Evolutionary conservation across 2,329 filamentous ascomycete species (phyloP), one percentile per base, ranked within the genome.

Genomic region (Bisporella sp.): DNA sequence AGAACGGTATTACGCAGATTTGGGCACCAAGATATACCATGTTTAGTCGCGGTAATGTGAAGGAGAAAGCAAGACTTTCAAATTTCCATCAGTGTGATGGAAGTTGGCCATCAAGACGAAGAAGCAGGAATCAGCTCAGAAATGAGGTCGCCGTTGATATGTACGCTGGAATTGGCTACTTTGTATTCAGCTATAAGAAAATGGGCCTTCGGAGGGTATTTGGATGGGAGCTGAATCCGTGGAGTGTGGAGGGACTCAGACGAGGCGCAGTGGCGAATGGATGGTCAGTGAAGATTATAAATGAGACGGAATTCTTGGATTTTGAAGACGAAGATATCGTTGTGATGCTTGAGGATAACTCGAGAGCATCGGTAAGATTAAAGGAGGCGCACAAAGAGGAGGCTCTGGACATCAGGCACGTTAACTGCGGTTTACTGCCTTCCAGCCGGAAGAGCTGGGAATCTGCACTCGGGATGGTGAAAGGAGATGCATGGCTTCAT

Each of bases 161-260:
- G 53, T 96, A 95, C 70, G 89, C 87, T 0, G 92, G 92, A 0
- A 96, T 96, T 57, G 92, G 92, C 5, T 96, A 96, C 69, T 96
- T 97, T 68, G 81, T 86, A 4, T 95, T 96, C 63, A 87, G 82
- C 32, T 96, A 96, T 68, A 77, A 84, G 5, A 75, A 73, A 52
- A 78, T 85, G 13, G 89, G 89, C 0, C 71, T 91, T 61, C 71
- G 61, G 6, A 71, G 78, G 45, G 85, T 96, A 1, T 72, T 93
- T 41, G 88, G 89, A 59, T 97, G 89, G 87, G 92, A 97, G 68
- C 72, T 96, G 43, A 96, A 96, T 65, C 84, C 85, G 0, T 87
- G 91, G 84, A 90, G 84, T 57, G 78, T 95, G 33, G 89, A 96
- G 70, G 90, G 87, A 0, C 67, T 97, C 63, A 75, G 82, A 30